Evolutionary conservation across 2,329 filamentous ascomycete species (phyloP).

Genomic region (Alternaria arborescens): DNA sequence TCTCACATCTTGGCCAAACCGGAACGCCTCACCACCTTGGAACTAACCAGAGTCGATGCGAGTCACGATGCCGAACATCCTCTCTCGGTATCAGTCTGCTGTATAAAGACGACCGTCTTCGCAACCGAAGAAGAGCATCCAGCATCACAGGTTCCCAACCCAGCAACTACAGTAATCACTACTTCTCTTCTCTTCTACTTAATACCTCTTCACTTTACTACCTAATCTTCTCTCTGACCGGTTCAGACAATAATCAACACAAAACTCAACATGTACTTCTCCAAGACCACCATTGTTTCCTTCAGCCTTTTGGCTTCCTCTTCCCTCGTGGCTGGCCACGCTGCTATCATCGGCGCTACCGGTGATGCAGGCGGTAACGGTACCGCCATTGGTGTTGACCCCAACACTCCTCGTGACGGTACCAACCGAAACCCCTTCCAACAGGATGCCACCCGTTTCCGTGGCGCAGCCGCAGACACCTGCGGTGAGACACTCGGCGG

Average conservation of each 20-base stretch:
- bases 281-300: slow-evolving; percentile 49
- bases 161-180: slow-evolving; percentile 47
- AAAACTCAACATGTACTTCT: slow-evolving; percentile 53
- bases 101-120: slow-evolving; percentile 40
- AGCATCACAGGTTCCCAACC: slow-evolving; percentile 47
- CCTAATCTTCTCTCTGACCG: slow-evolving; percentile 44
- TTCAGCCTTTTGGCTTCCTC: slow-evolving; percentile 63
- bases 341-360: slow-evolving; percentile 66
- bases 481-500: slow-evolving; percentile 67
- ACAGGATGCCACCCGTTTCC: slow-evolving; percentile 70
- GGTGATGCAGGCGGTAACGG: slow-evolving; percentile 66
- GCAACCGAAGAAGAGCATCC: slow-evolving; percentile 38
- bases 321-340: slow-evolving; percentile 67
- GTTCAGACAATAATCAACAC: slow-evolving; percentile 42
- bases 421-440: slow-evolving; percentile 69
- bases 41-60: slow-evolving; percentile 16
- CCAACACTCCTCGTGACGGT: slow-evolving; percentile 68
- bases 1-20: slow-evolving; percentile 46
- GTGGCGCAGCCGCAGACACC: slow-evolving; percentile 60
- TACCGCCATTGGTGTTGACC: slow-evolving; percentile 62
- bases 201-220: slow-evolving; percentile 34
- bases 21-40: slow-evolving; percentile 28
- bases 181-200: slow-evolving; percentile 40
- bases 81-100: not conserved
- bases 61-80: slow-evolving; percentile 5